Conservation (phyloP, 1,284 basidiomycete species). For the Heterobasidion irregulare region DNA sequence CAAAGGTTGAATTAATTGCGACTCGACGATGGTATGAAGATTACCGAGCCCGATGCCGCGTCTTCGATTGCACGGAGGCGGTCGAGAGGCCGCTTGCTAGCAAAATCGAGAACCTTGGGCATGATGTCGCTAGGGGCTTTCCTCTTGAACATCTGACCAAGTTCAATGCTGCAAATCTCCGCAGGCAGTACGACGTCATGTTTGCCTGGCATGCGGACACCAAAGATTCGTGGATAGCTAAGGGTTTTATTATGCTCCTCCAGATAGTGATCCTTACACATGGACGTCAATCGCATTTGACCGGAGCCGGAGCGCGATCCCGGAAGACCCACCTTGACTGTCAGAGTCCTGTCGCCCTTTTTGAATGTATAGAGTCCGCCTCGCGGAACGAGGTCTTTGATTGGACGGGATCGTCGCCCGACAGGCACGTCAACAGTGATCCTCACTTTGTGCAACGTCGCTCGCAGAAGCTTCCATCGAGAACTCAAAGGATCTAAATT, state of each 20-base stretch:
- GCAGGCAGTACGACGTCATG: conserved; percentile 32
- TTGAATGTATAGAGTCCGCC: conserved; percentile 22
- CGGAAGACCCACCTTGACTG: conserved; percentile 22
- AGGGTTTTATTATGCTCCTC: conserved; percentile 9
- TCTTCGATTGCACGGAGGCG: conserved; percentile 26
- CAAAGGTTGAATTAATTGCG: not conserved
- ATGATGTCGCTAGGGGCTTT: conserved; percentile 30
- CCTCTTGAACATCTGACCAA: conserved; percentile 40
- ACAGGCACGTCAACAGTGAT: conserved; percentile 5
- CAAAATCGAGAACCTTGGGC: conserved; percentile 30
- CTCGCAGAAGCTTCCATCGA: conserved; percentile 7
- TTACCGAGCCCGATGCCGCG: conserved; percentile 19
- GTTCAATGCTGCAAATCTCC: conserved; percentile 36
- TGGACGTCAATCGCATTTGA: too few species aligned
- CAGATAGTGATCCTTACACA: too few species aligned
- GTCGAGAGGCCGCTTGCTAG: conserved; percentile 30
- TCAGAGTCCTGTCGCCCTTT: conserved; percentile 21
- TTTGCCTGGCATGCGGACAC: conserved; percentile 14
- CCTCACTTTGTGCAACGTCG: conserved; percentile 5
- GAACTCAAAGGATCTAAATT: not conserved
- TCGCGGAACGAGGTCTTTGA: conserved; percentile 14
- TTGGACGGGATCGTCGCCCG: conserved; percentile 9
- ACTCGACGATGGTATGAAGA: not conserved
- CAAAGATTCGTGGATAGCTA: conserved; percentile 26
- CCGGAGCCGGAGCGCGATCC: too few species aligned